Evolutionary conservation across 305 asterid species (phyloP).

Genomic region (Ilex paraguariensis): DNA sequence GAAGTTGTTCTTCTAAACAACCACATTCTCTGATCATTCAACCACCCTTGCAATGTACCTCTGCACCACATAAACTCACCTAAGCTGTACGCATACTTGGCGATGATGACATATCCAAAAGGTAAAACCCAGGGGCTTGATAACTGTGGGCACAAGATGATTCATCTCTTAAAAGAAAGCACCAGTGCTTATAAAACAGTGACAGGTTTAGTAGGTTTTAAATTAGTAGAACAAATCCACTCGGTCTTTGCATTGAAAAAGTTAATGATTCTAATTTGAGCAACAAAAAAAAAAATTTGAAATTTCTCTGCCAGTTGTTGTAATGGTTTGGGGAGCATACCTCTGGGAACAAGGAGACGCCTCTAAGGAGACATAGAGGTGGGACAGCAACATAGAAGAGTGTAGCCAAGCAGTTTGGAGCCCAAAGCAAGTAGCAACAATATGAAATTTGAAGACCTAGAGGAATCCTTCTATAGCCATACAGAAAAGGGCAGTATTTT

Average conservation of each 20-base stretch:
- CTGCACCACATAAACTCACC: constrained; percentile 46
- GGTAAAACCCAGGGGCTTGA: constrained; percentile 68
- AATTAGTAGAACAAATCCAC: no score
- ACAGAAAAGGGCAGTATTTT: constrained; percentile 45
- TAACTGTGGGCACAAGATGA: constrained; percentile 20
- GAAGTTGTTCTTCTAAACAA: constrained; percentile 67
- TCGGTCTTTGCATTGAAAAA: no score
- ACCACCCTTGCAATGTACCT: constrained; percentile 68
- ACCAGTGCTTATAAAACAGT: neutral
- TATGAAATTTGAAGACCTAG: constrained; percentile 56
- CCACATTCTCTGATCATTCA: constrained; percentile 89
- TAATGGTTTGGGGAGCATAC: constrained; percentile 14
- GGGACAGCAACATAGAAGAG: constrained; percentile 65
- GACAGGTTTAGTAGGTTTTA: neutral
- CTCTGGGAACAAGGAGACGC: constrained; percentile 62
- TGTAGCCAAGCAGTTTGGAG: constrained; percentile 58
- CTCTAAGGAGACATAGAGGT: constrained; percentile 58
- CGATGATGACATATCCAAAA: constrained; percentile 40
- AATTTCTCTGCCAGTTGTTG: no score
- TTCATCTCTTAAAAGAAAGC: neutral
- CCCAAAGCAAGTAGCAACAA: constrained; percentile 50
- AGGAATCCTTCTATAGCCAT: constrained; percentile 53
- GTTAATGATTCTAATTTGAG: neutral
- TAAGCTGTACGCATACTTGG: constrained; percentile 29
- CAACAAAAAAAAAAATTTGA: neutral